phyloP scores from a whole-genome alignment of 331 rosid genomes.

The Quercus tomentella region DNA sequence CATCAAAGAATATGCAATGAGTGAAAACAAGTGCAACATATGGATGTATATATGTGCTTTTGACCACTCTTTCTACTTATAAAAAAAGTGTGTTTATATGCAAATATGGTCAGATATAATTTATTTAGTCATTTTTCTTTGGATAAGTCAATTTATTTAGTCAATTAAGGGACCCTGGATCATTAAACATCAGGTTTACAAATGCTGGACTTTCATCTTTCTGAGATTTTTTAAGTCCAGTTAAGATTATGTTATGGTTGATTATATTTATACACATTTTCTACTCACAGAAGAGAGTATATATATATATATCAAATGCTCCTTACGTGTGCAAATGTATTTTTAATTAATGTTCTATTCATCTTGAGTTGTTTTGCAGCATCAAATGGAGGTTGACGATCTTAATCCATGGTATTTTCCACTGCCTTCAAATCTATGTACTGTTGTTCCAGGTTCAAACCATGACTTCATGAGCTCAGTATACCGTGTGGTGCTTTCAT shows the following conservation, averaged over 20 bases:
- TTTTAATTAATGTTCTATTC: constrained; percentile 3
- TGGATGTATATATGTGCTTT: not conserved
- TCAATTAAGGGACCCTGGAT: not conserved
- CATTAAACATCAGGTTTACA: not conserved
- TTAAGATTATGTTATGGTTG: constrained; percentile 4
- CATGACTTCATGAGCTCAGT: constrained; percentile 69
- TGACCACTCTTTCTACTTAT: no score
- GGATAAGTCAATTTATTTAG: not conserved
- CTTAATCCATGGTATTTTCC: constrained; percentile 92
- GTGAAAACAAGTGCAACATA: not conserved
- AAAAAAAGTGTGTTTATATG: not conserved
- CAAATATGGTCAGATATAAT: not conserved
- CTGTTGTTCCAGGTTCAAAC: constrained; percentile 77
- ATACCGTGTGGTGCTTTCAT: constrained; percentile 84
- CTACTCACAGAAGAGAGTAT: not conserved
- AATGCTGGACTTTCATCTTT: not conserved
- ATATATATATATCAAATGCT: not conserved
- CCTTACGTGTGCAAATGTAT: not conserved
- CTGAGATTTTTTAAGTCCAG: constrained; percentile 10
- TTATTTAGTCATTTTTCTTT: not conserved
- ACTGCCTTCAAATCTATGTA: constrained; percentile 64
- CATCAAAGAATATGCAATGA: not conserved
- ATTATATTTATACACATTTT: not conserved
- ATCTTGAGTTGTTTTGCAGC: constrained; percentile 44
- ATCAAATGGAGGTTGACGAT: constrained; percentile 42